Conservation (phyloP, 2,329 filamentous ascomycete species). For the Davidsoniella neocaledoniae region DNA sequence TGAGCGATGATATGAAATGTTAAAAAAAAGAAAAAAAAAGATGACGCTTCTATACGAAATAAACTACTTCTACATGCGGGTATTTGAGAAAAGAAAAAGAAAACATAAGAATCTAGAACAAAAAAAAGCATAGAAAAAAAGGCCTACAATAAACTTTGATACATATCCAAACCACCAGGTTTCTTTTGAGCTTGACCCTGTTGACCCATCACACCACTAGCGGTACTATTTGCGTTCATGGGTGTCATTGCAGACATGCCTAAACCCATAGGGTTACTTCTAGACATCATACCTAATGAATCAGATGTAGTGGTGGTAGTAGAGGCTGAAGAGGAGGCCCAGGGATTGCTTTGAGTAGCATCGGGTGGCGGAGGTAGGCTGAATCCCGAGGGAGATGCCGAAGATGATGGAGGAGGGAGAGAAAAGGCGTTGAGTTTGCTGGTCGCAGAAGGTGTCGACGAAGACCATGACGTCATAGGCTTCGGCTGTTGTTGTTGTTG, state of each 20-base stretch:
- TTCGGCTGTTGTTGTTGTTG: conserved; percentile 15
- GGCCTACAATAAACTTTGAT: conserved; percentile 44
- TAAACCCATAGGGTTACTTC: conserved; percentile 14
- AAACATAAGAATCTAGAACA: neutral
- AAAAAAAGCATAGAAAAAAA: neutral
- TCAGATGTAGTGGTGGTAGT: conserved; percentile 9
- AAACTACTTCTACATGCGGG: too few species aligned
- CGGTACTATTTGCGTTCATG: conserved; percentile 5
- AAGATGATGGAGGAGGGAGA: conserved; percentile 34
- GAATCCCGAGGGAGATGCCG: conserved; percentile 23
- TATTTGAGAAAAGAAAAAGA: too few species aligned
- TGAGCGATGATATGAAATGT: too few species aligned
- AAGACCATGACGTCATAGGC: conserved; percentile 16
- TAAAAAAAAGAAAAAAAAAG: too few species aligned
- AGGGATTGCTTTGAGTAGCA: conserved; percentile 8
- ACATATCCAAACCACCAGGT: conserved; percentile 46
- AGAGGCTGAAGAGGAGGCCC: conserved; percentile 10
- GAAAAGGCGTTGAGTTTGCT: conserved; percentile 29
- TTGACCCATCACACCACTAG: conserved; percentile 17
- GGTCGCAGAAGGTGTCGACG: neutral
- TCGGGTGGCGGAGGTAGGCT: conserved; percentile 30
- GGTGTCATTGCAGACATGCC: conserved; percentile 12
- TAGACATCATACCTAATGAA: conserved; percentile 9
- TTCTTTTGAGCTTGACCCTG: conserved; percentile 16
- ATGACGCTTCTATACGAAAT: too few species aligned